Percentiles rank a stretch among this genome's conserved stretches.
These are phyloP conservation scores for Gloeostereum incarnatum DNA, from an alignment of 768 basidiomycete genomes.

Conservation along the genomic window DNA sequence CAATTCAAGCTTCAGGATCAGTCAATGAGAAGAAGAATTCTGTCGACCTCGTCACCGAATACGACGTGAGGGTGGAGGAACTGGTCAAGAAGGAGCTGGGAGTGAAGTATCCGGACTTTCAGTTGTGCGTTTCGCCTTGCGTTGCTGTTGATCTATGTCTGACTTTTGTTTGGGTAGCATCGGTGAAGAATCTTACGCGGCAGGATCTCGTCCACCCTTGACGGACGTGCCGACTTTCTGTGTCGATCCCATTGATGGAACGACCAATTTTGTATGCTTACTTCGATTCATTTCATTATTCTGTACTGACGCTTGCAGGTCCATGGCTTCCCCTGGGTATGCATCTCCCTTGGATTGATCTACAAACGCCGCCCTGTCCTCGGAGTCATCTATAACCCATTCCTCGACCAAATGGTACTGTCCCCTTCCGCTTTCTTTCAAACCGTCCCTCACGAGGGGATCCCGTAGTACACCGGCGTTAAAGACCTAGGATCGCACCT, in stretches of 20 bases:
- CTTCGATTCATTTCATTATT: background rate
- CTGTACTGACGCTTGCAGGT: constrained; percentile 18
- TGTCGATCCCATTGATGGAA: constrained; percentile 92
- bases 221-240: constrained; percentile 93
- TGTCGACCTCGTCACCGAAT: constrained; percentile 92
- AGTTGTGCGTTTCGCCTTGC: constrained; percentile 53
- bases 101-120: constrained; percentile 60
- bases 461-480: constrained; percentile 60
- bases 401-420: constrained; percentile 74
- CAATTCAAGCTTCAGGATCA: constrained; percentile 48
- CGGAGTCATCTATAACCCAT: constrained; percentile 92
- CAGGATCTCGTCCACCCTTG: constrained; percentile 57
- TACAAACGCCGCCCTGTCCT: constrained; percentile 74
- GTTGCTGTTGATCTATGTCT: background rate
- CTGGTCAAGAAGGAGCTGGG: constrained; percentile 65
- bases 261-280: constrained; percentile 31
- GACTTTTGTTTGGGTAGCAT: constrained; percentile 41
- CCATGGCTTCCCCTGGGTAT: constrained; percentile 79
- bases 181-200: constrained; percentile 88
- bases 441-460: background rate
- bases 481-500: constrained; percentile 77
- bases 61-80: constrained; percentile 86
- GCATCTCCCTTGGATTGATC: constrained; percentile 87
- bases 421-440: constrained; percentile 1
- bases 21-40: constrained; percentile 82